Percentiles rank a stretch among this genome's conserved stretches.
Evolutionary conservation across 2,329 filamentous ascomycete genomes (phyloP).

Genomic region (Fusarium tanahbumbuense): DNA sequence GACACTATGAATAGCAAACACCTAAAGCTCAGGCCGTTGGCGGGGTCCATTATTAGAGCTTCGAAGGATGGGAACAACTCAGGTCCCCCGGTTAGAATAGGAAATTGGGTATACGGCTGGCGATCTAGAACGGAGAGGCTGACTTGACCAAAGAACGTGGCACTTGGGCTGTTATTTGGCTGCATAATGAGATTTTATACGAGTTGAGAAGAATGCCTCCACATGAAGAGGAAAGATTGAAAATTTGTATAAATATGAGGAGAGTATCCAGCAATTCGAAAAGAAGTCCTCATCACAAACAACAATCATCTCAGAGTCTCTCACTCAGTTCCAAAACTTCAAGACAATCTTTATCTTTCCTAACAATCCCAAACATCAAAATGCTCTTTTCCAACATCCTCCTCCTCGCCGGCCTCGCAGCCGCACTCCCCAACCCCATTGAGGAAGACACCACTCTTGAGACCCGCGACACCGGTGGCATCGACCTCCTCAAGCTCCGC

Average conservation of each 20-base stretch:
- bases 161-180: background rate
- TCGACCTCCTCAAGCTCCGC: slow-evolving; percentile 1
- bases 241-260: background rate
- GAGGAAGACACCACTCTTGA: background rate
- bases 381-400: slow-evolving; percentile 7
- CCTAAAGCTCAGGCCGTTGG: background rate
- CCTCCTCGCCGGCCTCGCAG: background rate
- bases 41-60: background rate
- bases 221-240: background rate
- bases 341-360: background rate
- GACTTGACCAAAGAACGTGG: too few relatives aligned
- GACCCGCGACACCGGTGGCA: background rate
- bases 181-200: background rate
- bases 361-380: background rate
- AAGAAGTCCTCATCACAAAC: background rate
- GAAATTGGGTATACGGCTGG: background rate
- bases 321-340: background rate
- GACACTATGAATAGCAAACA: background rate
- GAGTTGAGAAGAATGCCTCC: slow-evolving; percentile 1
- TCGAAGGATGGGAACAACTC: background rate
- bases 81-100: background rate
- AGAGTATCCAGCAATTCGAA: background rate
- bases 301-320: background rate
- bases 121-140: background rate
- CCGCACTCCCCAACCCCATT: background rate